Evolutionary conservation across 106 monocot species (phyloP), one percentile per base, ranked within the genome.

Genomic region (Chionographis japonica): DNA sequence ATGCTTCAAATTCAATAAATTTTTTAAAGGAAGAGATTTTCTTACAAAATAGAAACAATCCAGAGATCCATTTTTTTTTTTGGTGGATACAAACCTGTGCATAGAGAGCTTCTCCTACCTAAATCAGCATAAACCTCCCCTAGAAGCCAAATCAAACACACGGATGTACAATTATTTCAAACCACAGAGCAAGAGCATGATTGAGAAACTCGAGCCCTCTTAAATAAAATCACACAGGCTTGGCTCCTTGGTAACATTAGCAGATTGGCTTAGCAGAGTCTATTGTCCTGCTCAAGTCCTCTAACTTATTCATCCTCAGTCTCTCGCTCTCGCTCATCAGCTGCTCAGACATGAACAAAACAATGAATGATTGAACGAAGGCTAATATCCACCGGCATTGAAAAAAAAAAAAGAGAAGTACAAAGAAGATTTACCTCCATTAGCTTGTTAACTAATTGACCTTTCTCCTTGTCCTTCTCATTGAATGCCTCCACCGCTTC

Each of bases 231-330:
- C 18, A 59, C 37, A 60, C 10, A 54, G 6, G 40, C 12, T 12
- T 54, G 55, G 19, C 52, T 66, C 65, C 36, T 6, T 20, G 6
- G 2, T 50, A 58, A 52, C 13, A 49, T 27, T 20, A 64, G 12
- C 56, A 64, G 49, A 59, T 37, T 52, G 51, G 37, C 40, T 76
- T 54, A 89, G 68, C 64, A 78, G 0, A 77, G 52, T 94, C 90
- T 15, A 94, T 71, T 6, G 79, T 90, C 65, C 85, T 87, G 87
- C 80, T 87, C 69, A 94, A 56, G 62, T 94, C 90, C 66, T 94
- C 94, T 41, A 94, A 75, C 78, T 87, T 90, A 20, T 76, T 94
- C 90, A 94, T 94, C 86, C 90, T 78, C 72, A 87, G 13, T 74
- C 78, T 80, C 63, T 94, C 94, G 36, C 94, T 94, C 61, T 94